Base-by-base conservation (phyloP, 2,329 filamentous ascomycete genomes). In the Neonectria hederae region DNA sequence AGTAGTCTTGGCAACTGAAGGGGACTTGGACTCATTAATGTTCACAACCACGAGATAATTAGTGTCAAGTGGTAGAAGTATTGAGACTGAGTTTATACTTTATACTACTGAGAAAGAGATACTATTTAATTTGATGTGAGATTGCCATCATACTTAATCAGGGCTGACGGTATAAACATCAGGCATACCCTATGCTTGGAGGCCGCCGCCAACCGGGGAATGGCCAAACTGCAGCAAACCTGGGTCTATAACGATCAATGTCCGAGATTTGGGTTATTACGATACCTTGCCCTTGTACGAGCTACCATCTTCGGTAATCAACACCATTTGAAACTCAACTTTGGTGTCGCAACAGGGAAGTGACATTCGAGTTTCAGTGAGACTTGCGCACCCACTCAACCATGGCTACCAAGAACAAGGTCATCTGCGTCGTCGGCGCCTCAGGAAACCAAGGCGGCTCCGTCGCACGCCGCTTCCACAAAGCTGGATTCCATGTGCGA, bases 381-480 rank as follows among this genome's bases (percentile, higher is more conserved):
- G 9, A 19, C 9, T 28, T 28, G 13, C 4, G n/a, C 32, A 65
- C n/a, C 3, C 38, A 42, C 53, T 21, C 51, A 55, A 40, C 13
- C 62, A 54, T 49, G 54, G 35, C 32, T 30, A 46, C 38, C 5
- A n/a, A 48, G 1, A 30, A 72, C 13, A 83, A 82, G 60, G 69
- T 84, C 54, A 72, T 84, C 43, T 79, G 79, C 22, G 79, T 86
- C 5, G 75, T 84, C 52, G 83, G 83, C 14, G 82, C 81, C 24
- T 85, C 83, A 9, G 84, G 82, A 42, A 82, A 81, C 62, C 83
- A 87, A 64, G 84, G 84, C 62, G 82, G 83, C n/a, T 83, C 83
- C 4, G 83, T 87, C n/a, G 82, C 81, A 38, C 81, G 81, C 26
- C 77, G 79, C 8, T 84, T 86, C 67, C 76, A 81, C 28, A 69